phyloP scores from a whole-genome alignment of 2,329 filamentous ascomycete genomes.

The Rhinocladiella mackenziei region DNA sequence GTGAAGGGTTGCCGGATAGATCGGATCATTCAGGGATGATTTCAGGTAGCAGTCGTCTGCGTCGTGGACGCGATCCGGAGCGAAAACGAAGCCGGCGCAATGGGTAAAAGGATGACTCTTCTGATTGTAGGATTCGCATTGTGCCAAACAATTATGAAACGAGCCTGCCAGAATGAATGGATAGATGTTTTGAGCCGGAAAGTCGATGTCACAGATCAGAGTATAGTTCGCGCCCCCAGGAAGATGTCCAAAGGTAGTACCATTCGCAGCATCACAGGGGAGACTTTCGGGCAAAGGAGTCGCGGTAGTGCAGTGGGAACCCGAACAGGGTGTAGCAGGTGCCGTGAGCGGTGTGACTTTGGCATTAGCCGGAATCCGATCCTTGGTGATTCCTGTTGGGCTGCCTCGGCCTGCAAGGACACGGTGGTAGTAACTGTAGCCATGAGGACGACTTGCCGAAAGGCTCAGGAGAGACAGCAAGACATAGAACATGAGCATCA shows the following conservation, averaged over 20 bases:
- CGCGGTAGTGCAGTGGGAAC: conserved; percentile 7
- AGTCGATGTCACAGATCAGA: conserved; percentile 32
- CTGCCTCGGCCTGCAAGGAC: conserved; percentile 14
- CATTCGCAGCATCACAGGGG: conserved; percentile 28
- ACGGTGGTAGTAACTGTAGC: conserved; percentile 3
- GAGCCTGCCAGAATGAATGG: conserved; percentile 29
- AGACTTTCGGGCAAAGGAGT: conserved; percentile 5
- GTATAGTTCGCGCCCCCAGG: conserved; percentile 24
- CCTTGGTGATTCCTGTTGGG: conserved; percentile 7
- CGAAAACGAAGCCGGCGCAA: conserved; percentile 31
- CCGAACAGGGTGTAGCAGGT: conserved; percentile 11
- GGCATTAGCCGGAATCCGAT: conserved; percentile 12
- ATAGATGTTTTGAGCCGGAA: conserved; percentile 28
- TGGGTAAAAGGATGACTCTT: conserved; percentile 10
- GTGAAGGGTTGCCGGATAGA: conserved; percentile 22
- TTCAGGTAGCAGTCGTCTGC: conserved; percentile 34
- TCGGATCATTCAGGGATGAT: conserved; percentile 27
- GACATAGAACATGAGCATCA: conserved; percentile 18
- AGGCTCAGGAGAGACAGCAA: conserved; percentile 4
- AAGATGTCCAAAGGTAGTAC: conserved; percentile 20
- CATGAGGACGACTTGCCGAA: conserved; percentile 7
- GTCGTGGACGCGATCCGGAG: conserved; percentile 26
- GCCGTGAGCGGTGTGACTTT: conserved; percentile 1
- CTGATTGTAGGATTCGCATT: conserved; percentile 30
- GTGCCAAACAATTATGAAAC: conserved; percentile 30